Percentiles rank a stretch among this genome's conserved stretches.
Conservation (phyloP, 78 protist genomes). For the Dictyostelium intermedium region DNA sequence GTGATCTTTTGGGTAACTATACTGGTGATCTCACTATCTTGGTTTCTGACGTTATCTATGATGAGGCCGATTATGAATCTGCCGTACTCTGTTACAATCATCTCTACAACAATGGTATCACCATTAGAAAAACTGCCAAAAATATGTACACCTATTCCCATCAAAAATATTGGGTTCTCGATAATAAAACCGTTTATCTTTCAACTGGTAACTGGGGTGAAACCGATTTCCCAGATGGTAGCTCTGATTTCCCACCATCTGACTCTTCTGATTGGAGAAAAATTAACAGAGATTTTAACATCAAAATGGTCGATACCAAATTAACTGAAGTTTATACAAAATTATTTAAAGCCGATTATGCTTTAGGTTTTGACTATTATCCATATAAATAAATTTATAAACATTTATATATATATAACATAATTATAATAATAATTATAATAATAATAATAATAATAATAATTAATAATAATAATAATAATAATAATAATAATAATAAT, state of each 20-base stretch:
- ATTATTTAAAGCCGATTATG: slow-evolving; percentile 61
- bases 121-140: slow-evolving; percentile 47
- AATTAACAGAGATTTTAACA: slow-evolving; percentile 82
- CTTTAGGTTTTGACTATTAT: slow-evolving; percentile 34
- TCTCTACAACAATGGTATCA: slow-evolving; percentile 44
- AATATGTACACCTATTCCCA: slow-evolving; percentile 67
- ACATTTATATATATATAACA: neutral
- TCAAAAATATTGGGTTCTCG: slow-evolving; percentile 84
- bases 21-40: slow-evolving; percentile 52
- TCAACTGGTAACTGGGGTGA: slow-evolving; percentile 85
- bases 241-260: slow-evolving; percentile 32
- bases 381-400: slow-evolving; percentile 8
- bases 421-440: neutral
- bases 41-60: slow-evolving; percentile 73
- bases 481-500: neutral
- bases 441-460: neutral
- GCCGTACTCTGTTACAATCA: slow-evolving; percentile 62
- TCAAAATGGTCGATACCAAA: slow-evolving; percentile 28
- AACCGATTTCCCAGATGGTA: slow-evolving; percentile 79
- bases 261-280: slow-evolving; percentile 58
- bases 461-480: neutral
- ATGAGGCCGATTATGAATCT: slow-evolving; percentile 39
- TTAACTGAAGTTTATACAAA: slow-evolving; percentile 27
- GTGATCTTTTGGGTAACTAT: slow-evolving; percentile 68
- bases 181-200: slow-evolving; percentile 54